Conservation (phyloP, 306 rosid genomes). For the Sicyos baderoa region DNA sequence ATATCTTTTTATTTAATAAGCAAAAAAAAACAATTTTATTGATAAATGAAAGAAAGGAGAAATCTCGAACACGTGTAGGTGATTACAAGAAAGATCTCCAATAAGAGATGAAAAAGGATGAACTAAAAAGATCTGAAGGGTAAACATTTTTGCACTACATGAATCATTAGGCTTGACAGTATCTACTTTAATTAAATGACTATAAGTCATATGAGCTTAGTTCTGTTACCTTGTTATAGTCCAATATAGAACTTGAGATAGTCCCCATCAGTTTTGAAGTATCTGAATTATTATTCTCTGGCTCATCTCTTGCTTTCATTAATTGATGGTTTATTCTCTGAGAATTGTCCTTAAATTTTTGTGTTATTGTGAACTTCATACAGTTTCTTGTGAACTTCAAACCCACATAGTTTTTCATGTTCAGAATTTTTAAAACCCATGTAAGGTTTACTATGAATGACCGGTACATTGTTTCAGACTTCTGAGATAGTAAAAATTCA, state of each 20-base stretch:
- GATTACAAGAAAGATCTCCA: too few relatives aligned
- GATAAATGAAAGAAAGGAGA: too few relatives aligned
- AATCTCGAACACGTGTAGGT: too few relatives aligned
- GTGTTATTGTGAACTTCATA: neutral
- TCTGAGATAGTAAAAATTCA: neutral
- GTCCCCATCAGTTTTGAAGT: neutral
- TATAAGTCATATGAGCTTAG: constrained; percentile 1
- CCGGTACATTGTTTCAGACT: neutral
- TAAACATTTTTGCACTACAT: too few relatives aligned
- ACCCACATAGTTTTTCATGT: neutral
- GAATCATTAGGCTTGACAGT: neutral
- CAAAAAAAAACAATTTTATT: too few relatives aligned
- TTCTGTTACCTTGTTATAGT: constrained; percentile 14
- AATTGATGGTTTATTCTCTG: neutral
- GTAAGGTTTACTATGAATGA: neutral
- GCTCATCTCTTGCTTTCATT: neutral
- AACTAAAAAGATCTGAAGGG: too few relatives aligned
- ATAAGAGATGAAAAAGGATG: too few relatives aligned
- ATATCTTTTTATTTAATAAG: too few relatives aligned
- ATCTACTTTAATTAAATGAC: neutral
- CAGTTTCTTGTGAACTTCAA: constrained; percentile 1
- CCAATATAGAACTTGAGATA: constrained; percentile 1
- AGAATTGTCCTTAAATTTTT: neutral
- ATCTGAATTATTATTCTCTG: neutral
- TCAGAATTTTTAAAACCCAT: neutral